phyloP scores from a whole-genome alignment of 75 land plant genomes.

The Pinus taeda region DNA sequence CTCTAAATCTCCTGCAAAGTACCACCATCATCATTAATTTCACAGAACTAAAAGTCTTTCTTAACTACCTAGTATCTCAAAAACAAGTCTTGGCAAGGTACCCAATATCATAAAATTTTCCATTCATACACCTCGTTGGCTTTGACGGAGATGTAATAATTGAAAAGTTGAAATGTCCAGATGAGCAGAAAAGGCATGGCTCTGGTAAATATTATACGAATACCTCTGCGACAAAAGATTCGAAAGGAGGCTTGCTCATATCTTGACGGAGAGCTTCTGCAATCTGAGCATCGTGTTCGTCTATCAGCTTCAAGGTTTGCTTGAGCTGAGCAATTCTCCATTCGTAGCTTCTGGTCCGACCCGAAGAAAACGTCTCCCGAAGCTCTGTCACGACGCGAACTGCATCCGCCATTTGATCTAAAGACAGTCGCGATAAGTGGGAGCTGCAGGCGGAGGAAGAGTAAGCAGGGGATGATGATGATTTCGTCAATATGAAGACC shows the following conservation, averaged over 20 bases:
- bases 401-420: conserved; percentile 6
- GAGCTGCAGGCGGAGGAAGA: neutral
- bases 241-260: conserved; percentile 30
- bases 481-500: neutral
- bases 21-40: too few relatives aligned
- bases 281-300: conserved; percentile 30
- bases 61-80: too few relatives aligned
- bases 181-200: too few relatives aligned
- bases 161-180: too few relatives aligned
- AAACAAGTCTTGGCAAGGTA: too few relatives aligned
- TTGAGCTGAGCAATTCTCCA: conserved; percentile 38
- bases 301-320: conserved; percentile 11
- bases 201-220: too few relatives aligned
- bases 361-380: conserved; percentile 3
- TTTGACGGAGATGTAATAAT: too few relatives aligned
- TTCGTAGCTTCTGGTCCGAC: conserved; percentile 18
- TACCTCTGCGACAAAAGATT: conserved; percentile 37
- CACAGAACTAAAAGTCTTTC: too few relatives aligned
- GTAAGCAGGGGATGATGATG: neutral
- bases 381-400: conserved; percentile 9
- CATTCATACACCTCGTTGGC: too few relatives aligned
- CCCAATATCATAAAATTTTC: too few relatives aligned
- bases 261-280: conserved; percentile 22
- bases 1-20: too few relatives aligned
- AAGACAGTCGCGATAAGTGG: neutral